Conservation (phyloP, 1,139 yeast species). For the Zygoascus hellenicus region DNA sequence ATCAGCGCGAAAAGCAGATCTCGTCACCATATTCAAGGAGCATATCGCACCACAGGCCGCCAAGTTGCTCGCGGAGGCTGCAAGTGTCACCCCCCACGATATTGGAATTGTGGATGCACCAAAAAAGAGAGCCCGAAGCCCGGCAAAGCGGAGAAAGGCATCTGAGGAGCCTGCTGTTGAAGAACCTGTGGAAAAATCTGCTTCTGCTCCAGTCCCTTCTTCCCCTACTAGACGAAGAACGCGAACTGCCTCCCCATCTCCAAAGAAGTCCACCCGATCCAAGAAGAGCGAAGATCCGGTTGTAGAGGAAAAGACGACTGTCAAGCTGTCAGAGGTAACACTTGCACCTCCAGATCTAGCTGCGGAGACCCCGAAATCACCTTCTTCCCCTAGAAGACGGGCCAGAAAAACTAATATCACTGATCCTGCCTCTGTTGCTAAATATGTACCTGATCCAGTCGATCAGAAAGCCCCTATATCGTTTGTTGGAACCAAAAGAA, state of each 20-base stretch:
- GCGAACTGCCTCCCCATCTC: slow-evolving; percentile 3
- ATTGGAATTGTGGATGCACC: slow-evolving; percentile 32
- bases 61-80: slow-evolving; percentile 31
- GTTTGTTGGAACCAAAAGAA: slow-evolving; percentile 5
- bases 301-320: slow-evolving; percentile 12
- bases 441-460: not conserved
- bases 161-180: slow-evolving; percentile 6
- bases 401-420: slow-evolving; percentile 6
- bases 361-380: not conserved
- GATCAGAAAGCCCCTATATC: slow-evolving; percentile 4
- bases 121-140: not conserved
- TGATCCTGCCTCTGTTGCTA: slow-evolving; percentile 7
- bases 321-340: slow-evolving; percentile 10
- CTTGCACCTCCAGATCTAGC: not conserved
- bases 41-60: slow-evolving; percentile 43
- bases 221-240: slow-evolving; percentile 2
- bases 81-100: slow-evolving; percentile 24
- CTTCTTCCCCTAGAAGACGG: slow-evolving; percentile 9
- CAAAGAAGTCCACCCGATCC: not conserved
- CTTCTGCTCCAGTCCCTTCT: slow-evolving; percentile 5
- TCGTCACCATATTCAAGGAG: slow-evolving; percentile 48
- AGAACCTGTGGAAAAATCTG: slow-evolving; percentile 1
- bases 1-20: slow-evolving; percentile 56
- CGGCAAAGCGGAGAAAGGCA: slow-evolving; percentile 6
- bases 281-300: slow-evolving; percentile 12